Base-by-base conservation (phyloP, 805 yeast genomes). In the Candida ulmi region DNA sequence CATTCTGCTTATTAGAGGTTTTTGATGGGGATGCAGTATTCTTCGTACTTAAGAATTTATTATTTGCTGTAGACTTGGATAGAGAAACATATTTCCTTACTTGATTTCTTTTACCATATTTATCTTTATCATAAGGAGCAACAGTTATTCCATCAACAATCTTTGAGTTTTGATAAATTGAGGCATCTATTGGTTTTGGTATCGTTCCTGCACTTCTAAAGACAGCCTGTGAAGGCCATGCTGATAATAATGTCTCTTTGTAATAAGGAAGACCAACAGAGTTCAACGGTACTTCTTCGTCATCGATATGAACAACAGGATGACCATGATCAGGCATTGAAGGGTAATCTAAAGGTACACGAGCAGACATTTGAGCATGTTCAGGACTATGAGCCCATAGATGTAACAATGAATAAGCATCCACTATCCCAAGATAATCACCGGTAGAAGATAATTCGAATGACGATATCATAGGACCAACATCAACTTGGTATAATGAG, bases 231-330 rank as follows among this genome's bases (percentile, higher is more conserved):
- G 70, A 54, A 0, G 91, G 83, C 88, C 90, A 91, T 12, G 86
- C 81, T 0, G 96, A 88, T 8, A 90, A 66, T 15, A 93, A 69
- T 39, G 73, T 73, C 31, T 83, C 85, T 40, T 78, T 78, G 58
- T 88, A 93, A 51, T 80, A 87, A 0, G 99, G 98, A 75, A 93
- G 65, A 9, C 96, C 97, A 2, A 93, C 68, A 2, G 77, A 55
- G 35, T 79, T 81, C 41, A 91, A 67, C 0, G 96, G 88, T 12
- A 68, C 62, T 3, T 57, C 46, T 8, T 62, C 60, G 30, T 69
- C 68, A 44, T 82, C 79, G 5, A 70, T 57, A 41, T 43, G 33
- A 15, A 51, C 34, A 37, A 64, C 45, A 36, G 68, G 50, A 50
- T 55, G 53, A 55, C 69, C 57, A 2, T 57, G 44, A 17, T 55